Evolutionary conservation across 108 stramenopile genomes (phyloP).

Genomic region (Seminavis robusta): DNA sequence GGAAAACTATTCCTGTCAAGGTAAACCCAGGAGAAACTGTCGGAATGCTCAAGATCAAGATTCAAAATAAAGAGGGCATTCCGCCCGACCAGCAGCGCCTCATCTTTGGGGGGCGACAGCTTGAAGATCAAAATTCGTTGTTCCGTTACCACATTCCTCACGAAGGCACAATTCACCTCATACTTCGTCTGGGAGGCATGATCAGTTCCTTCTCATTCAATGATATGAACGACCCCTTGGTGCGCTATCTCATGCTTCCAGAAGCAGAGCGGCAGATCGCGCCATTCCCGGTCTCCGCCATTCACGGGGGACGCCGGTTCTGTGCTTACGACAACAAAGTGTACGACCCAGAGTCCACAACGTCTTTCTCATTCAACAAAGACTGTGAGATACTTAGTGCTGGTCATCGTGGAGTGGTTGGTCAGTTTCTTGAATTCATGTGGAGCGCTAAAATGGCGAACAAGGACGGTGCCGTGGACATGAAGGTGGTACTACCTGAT

Average conservation of each 20-base stretch:
- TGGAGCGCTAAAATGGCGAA: neutral
- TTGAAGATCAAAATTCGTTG: conserved; percentile 64
- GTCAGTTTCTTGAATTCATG: neutral
- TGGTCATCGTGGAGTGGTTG: neutral
- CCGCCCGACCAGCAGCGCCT: conserved; percentile 43
- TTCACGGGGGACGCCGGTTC: no score
- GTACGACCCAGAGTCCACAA: no score
- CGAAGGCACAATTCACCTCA: conserved; percentile 41
- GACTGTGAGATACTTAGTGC: neutral
- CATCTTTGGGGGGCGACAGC: conserved; percentile 61
- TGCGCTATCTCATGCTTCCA: conserved; percentile 25
- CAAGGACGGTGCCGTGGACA: no score
- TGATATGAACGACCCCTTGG: conserved; percentile 17
- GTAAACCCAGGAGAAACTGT: no score
- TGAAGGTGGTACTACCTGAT: no score
- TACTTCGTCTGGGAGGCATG: conserved; percentile 25
- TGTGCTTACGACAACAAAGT: no score
- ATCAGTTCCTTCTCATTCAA: conserved; percentile 23
- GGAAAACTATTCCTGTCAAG: no score
- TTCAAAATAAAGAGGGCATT: conserved; percentile 13
- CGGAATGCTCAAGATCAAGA: conserved; percentile 1
- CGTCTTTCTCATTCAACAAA: neutral
- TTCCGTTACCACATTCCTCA: conserved; percentile 60
- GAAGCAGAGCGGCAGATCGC: conserved; percentile 12
- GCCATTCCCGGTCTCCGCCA: conserved; percentile 6